Evolutionary conservation across 1,284 basidiomycete species (phyloP).

Genomic region (Ceratobasidium sp.): DNA sequence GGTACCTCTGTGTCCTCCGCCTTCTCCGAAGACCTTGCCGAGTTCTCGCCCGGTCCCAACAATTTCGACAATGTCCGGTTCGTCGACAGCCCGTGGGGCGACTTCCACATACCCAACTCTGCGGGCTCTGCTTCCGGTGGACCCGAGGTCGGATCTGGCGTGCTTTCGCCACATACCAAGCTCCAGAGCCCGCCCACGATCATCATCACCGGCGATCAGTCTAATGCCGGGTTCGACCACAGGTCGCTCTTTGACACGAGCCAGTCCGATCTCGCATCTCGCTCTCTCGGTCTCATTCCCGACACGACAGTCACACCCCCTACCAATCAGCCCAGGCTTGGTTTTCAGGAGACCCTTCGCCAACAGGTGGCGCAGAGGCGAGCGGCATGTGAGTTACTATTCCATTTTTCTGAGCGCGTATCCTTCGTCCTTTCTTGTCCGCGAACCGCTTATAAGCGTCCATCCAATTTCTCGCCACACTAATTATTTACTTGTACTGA

Average conservation of each 20-base stretch:
- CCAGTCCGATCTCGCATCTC: constrained; percentile 41
- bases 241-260: constrained; percentile 37
- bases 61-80: constrained; percentile 37
- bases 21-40: constrained; percentile 12
- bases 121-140: constrained; percentile 31
- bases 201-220: constrained; percentile 33
- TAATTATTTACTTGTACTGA: constrained; percentile 1
- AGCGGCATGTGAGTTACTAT: constrained; percentile 34
- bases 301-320: constrained; percentile 38
- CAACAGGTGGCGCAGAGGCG: constrained; percentile 39
- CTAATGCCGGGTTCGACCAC: not conserved
- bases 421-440: constrained; percentile 26
- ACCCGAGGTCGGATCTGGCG: constrained; percentile 33
- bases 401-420: constrained; percentile 23
- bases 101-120: constrained; percentile 33
- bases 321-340: constrained; percentile 39
- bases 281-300: constrained; percentile 37
- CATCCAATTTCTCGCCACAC: constrained; percentile 5
- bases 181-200: constrained; percentile 43
- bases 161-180: constrained; percentile 34
- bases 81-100: constrained; percentile 31
- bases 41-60: constrained; percentile 23
- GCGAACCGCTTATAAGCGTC: constrained; percentile 28
- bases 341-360: constrained; percentile 36
- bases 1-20: constrained; percentile 26